phyloP scores from a whole-genome alignment of 2,329 filamentous ascomycete genomes.

The Diaporthe humulicola region DNA sequence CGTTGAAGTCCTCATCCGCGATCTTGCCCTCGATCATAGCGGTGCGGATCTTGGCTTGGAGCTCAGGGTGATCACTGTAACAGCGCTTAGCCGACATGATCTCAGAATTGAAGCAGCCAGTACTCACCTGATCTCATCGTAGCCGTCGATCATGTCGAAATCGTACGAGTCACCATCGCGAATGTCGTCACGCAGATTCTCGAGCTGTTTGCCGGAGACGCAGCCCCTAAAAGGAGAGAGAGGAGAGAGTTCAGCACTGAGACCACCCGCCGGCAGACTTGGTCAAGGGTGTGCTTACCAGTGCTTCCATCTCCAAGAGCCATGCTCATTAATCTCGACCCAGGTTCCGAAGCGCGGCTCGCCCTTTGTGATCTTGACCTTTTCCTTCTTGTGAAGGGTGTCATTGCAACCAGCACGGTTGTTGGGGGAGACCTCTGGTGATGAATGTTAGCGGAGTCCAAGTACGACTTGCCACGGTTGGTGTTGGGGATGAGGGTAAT shows the following conservation, averaged over 20 bases:
- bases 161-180: conserved; percentile 63
- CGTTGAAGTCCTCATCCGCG: conserved; percentile 88
- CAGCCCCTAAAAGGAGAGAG: conserved; percentile 78
- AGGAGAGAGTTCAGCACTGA: background rate
- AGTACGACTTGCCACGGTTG: background rate
- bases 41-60: conserved; percentile 79
- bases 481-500: background rate
- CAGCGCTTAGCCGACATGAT: conserved; percentile 31
- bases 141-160: conserved; percentile 81
- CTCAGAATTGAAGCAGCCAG: background rate
- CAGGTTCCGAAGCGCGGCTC: conserved; percentile 83
- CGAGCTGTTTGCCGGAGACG: conserved; percentile 81
- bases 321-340: conserved; percentile 73
- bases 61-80: conserved; percentile 64
- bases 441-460: background rate
- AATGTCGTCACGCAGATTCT: conserved; percentile 72
- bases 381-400: conserved; percentile 77
- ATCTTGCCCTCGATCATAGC: conserved; percentile 85
- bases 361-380: conserved; percentile 81
- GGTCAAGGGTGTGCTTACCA: conserved; percentile 71
- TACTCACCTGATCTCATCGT: conserved; percentile 75
- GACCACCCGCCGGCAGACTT: background rate
- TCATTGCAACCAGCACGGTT: conserved; percentile 82
- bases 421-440: conserved; percentile 77
- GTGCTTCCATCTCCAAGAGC: conserved; percentile 84